Conservation (phyloP, 1,139 yeast genomes). For the Taphrina populina region DNA sequence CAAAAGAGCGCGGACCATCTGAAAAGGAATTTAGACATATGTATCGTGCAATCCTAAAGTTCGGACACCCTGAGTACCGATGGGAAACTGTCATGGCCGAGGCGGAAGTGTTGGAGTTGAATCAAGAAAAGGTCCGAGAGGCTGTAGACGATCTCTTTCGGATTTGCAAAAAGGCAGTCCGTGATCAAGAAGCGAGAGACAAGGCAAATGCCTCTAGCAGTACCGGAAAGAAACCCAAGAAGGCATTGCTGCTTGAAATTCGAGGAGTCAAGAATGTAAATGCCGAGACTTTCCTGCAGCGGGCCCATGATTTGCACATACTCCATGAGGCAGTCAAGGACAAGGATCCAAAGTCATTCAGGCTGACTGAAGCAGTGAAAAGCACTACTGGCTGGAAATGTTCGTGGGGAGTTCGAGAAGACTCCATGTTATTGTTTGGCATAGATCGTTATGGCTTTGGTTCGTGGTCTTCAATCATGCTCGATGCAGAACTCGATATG, state of each 20-base stretch:
- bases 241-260: conserved; percentile 85
- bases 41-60: conserved; percentile 75
- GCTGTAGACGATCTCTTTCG: conserved; percentile 70
- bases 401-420: conserved; percentile 79
- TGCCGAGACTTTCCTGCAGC: conserved; percentile 78
- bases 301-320: conserved; percentile 78
- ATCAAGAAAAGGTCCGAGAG: conserved; percentile 75
- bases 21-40: conserved; percentile 87
- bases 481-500: conserved; percentile 86
- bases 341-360: conserved; percentile 59
- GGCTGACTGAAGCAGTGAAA: conserved; percentile 63
- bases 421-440: conserved; percentile 82
- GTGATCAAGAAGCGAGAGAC: conserved; percentile 65
- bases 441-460: conserved; percentile 93
- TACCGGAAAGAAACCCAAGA: conserved; percentile 67
- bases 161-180: conserved; percentile 61
- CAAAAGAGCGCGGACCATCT: conserved; percentile 51
- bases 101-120: conserved; percentile 81
- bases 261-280: conserved; percentile 85
- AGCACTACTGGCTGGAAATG: conserved; percentile 90
- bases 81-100: conserved; percentile 89
- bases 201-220: conserved; percentile 54
- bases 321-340: conserved; percentile 59
- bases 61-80: conserved; percentile 75
- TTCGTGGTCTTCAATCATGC: conserved; percentile 89